Conservation (phyloP, 2,329 filamentous ascomycete genomes). For the Fusarium sp. region DNA sequence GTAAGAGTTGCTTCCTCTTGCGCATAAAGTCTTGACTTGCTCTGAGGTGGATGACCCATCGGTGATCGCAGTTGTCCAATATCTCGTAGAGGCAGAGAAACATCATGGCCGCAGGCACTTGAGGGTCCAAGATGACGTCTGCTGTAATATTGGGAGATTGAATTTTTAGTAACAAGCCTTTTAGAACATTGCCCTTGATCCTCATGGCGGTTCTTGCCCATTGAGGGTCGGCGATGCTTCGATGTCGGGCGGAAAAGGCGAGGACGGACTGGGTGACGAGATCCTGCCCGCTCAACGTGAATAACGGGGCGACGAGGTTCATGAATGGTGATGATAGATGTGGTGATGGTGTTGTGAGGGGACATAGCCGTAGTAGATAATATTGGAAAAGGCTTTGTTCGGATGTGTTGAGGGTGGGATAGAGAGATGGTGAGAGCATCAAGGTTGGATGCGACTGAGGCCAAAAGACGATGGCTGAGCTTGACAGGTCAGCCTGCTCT, state of each 20-base stretch:
- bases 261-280: slow-evolving; percentile 34
- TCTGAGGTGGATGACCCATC: slow-evolving; percentile 60
- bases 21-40: slow-evolving; percentile 60
- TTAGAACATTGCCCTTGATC: slow-evolving; percentile 34
- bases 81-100: slow-evolving; percentile 42
- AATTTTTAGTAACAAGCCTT: slow-evolving; percentile 5
- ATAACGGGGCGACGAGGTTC: slow-evolving; percentile 34
- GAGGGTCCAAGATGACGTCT: slow-evolving; percentile 33
- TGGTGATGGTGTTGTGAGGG: slow-evolving; percentile 36
- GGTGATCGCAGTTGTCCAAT: slow-evolving; percentile 37
- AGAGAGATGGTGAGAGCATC: slow-evolving; percentile 18
- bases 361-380: slow-evolving; percentile 35
- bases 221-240: slow-evolving; percentile 27
- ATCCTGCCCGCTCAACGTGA: slow-evolving; percentile 32
- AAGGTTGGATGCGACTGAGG: not conserved
- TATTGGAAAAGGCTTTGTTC: slow-evolving; percentile 36
- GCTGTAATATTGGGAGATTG: slow-evolving; percentile 17
- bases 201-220: slow-evolving; percentile 33
- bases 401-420: slow-evolving; percentile 16
- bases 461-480: slow-evolving; percentile 1
- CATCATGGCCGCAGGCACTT: slow-evolving; percentile 41
- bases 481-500: slow-evolving; percentile 1
- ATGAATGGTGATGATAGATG: slow-evolving; percentile 32
- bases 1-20: slow-evolving; percentile 45
- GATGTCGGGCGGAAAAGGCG: slow-evolving; percentile 36